These are phyloP conservation scores for Boletus bicolor DNA, from an alignment of 768 basidiomycete species.

Conservation along the genomic window DNA sequence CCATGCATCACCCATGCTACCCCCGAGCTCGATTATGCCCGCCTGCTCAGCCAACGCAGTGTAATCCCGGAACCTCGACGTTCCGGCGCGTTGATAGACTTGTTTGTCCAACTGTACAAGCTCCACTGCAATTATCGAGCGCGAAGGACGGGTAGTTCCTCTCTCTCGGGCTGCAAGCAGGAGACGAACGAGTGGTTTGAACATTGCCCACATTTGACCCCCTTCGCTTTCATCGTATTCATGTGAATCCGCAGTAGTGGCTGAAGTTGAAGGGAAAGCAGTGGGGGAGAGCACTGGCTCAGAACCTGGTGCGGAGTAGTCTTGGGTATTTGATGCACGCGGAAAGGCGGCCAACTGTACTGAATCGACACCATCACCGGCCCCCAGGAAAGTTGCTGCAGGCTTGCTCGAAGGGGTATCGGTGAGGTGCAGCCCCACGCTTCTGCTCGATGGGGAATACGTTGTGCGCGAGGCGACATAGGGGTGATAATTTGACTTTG, in stretches of 20 bases:
- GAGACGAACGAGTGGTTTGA: conserved; percentile 28
- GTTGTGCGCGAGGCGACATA: neutral
- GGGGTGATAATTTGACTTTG: conserved; percentile 2
- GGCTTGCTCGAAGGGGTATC: conserved; percentile 2
- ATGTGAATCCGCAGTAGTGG: neutral
- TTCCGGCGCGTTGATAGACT: conserved; percentile 27
- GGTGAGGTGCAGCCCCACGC: conserved; percentile 3
- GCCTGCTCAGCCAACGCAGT: conserved; percentile 24
- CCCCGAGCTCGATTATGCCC: conserved; percentile 28
- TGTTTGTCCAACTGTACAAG: conserved; percentile 30
- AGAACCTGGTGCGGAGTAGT: neutral
- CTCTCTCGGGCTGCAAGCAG: conserved; percentile 24
- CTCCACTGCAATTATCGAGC: conserved; percentile 37
- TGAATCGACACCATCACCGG: neutral
- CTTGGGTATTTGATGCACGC: conserved; percentile 4
- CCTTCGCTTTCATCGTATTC: conserved; percentile 6
- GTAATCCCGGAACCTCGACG: conserved; percentile 27
- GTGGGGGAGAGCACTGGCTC: conserved; percentile 1
- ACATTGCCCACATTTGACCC: conserved; percentile 24
- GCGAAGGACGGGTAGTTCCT: conserved; percentile 34
- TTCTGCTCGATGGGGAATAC: conserved; percentile 7
- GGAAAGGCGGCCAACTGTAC: conserved; percentile 1
- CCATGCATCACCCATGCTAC: conserved; percentile 17
- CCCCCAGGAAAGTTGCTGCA: neutral
- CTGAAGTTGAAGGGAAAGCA: conserved; percentile 4